These are phyloP conservation scores for Kalanchoe fedtschenkoi DNA, from an alignment of 164 flowering plant genomes.

Conservation along the genomic window DNA sequence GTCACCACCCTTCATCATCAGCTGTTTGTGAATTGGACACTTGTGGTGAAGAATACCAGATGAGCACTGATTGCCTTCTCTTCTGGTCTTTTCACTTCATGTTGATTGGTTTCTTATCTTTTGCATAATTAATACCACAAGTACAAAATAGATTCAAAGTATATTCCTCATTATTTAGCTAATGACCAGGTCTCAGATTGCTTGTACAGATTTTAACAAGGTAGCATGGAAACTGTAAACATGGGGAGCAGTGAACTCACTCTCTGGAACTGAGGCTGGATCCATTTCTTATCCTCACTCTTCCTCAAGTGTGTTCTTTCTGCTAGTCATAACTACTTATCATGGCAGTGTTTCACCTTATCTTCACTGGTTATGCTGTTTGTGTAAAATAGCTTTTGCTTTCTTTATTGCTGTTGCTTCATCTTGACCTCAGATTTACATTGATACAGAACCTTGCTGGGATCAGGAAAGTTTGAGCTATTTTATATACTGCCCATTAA, in stretches of 20 bases:
- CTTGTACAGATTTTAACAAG: background rate
- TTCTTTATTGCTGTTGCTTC: background rate
- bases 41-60: constrained; percentile 1
- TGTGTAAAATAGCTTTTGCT: background rate
- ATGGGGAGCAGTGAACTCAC: background rate
- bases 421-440: background rate
- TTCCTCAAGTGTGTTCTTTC: background rate
- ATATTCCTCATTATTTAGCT: background rate
- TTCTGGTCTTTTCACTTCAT: background rate
- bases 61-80: background rate
- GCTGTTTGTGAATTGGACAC: background rate
- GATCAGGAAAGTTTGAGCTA: background rate
- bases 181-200: background rate
- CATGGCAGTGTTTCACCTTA: background rate
- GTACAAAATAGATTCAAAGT: background rate
- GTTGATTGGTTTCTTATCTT: background rate
- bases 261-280: background rate
- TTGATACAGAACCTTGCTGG: background rate
- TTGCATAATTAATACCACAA: background rate
- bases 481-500: background rate
- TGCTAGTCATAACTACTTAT: constrained; percentile 1
- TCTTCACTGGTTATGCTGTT: too few relatives aligned
- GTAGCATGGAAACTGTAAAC: background rate
- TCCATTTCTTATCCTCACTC: background rate
- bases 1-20: background rate